Percentiles rank a stretch among this genome's conserved stretches.
These are phyloP conservation scores for Fusarium veterinarium DNA, from an alignment of 2,329 filamentous ascomycete genomes.

Conservation along the genomic window DNA sequence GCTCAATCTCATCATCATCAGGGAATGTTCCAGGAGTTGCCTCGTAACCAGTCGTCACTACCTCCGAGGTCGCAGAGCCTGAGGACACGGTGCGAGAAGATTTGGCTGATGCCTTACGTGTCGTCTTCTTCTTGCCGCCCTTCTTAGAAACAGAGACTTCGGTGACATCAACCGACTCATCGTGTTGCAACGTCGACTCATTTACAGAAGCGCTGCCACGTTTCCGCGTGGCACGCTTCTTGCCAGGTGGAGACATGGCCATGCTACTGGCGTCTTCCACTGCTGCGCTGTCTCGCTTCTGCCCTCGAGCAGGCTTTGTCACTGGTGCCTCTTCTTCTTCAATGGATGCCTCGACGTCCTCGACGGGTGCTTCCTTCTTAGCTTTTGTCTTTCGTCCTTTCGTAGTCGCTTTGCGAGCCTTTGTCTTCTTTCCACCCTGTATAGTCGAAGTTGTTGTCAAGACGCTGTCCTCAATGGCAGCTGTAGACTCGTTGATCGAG, in stretches of 20 bases:
- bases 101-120: constrained; percentile 55
- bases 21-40: constrained; percentile 57
- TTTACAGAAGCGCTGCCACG: constrained; percentile 60
- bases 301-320: constrained; percentile 60
- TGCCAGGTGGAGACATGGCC: constrained; percentile 61
- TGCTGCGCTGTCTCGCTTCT: constrained; percentile 72
- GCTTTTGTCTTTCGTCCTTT: constrained; percentile 49
- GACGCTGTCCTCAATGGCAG: constrained; percentile 68
- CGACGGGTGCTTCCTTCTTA: constrained; percentile 66
- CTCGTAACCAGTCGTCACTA: constrained; percentile 60
- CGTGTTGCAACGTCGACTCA: constrained; percentile 52
- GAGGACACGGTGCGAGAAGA: constrained; percentile 56
- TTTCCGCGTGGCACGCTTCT: constrained; percentile 68
- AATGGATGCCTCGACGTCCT: constrained; percentile 51
- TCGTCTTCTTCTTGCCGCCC: constrained; percentile 52
- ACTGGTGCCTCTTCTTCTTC: constrained; percentile 41
- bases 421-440: constrained; percentile 67
- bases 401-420: constrained; percentile 63
- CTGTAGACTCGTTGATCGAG: constrained; percentile 60
- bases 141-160: constrained; percentile 51
- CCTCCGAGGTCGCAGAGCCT: constrained; percentile 63
- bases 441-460: constrained; percentile 69
- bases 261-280: constrained; percentile 60
- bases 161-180: constrained; percentile 55
- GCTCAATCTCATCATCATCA: constrained; percentile 74